Evolutionary conservation across 768 basidiomycete species (phyloP).

Genomic region (Gloeophyllum trabeum): DNA sequence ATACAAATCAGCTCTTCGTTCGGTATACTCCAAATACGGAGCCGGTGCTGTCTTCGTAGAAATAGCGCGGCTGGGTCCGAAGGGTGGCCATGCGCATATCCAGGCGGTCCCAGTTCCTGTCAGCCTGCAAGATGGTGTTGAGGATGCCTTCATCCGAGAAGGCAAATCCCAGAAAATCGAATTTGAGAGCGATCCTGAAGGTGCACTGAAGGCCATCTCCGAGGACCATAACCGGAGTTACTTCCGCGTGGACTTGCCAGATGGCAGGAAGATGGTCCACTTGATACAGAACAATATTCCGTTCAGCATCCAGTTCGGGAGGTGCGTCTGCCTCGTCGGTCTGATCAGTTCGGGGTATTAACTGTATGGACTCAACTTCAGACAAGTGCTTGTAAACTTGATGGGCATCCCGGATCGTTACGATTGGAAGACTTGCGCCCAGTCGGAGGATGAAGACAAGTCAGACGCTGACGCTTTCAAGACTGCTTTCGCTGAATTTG

Average conservation of each 20-base stretch:
- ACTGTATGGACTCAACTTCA: conserved; percentile 20
- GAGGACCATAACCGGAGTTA: conserved; percentile 58
- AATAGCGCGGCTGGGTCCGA: conserved; percentile 69
- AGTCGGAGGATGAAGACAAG: conserved; percentile 77
- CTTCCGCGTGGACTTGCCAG: conserved; percentile 85
- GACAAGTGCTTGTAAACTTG: conserved; percentile 74
- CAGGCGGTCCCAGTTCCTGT: conserved; percentile 75
- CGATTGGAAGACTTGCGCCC: conserved; percentile 87
- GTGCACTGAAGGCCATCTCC: conserved; percentile 39
- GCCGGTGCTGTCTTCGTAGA: conserved; percentile 76
- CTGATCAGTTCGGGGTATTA: neutral
- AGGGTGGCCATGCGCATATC: conserved; percentile 91
- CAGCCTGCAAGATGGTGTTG: conserved; percentile 50
- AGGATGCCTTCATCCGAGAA: conserved; percentile 60
- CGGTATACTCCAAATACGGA: conserved; percentile 61
- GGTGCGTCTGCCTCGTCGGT: conserved; percentile 39
- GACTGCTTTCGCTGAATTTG: conserved; percentile 65
- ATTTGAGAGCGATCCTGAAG: conserved; percentile 64
- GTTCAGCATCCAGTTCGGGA: conserved; percentile 89
- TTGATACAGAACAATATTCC: conserved; percentile 65
- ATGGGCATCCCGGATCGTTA: conserved; percentile 65
- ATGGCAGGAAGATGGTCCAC: conserved; percentile 79
- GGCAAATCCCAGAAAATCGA: conserved; percentile 56
- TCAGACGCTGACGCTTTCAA: conserved; percentile 81
- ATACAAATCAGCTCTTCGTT: conserved; percentile 67